phyloP scores from a whole-genome alignment of 1,284 basidiomycete species.

The Amylostereum chailletii region DNA sequence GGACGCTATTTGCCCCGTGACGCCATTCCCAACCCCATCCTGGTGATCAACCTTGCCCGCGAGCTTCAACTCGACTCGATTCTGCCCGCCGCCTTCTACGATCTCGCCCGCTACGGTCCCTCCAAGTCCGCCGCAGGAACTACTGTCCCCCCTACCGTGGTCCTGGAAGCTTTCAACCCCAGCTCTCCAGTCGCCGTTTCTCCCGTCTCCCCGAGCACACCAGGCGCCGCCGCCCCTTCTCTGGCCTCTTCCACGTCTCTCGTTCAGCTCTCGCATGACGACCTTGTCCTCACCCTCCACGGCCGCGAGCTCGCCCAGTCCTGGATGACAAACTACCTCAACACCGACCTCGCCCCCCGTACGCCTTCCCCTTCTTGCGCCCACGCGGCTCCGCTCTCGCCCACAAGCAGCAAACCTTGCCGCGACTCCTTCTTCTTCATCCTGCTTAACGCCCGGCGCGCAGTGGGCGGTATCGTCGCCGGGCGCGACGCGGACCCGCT shows the following conservation, averaged over 20 bases:
- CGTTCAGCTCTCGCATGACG: slow-evolving; percentile 29
- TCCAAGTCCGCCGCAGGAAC: slow-evolving; percentile 54
- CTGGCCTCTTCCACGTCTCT: slow-evolving; percentile 1
- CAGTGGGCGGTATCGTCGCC: slow-evolving; percentile 57
- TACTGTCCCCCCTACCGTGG: slow-evolving; percentile 12
- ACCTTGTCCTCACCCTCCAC: slow-evolving; percentile 41
- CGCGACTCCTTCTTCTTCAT: slow-evolving; percentile 67
- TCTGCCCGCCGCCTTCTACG: slow-evolving; percentile 62
- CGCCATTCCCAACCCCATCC: slow-evolving; percentile 44
- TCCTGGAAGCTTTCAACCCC: slow-evolving; percentile 8
- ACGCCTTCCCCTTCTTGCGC: slow-evolving; percentile 39
- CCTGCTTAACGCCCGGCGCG: slow-evolving; percentile 60
- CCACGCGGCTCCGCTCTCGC: neutral
- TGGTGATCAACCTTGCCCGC: slow-evolving; percentile 57
- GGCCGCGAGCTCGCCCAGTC: slow-evolving; percentile 59
- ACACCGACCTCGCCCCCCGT: slow-evolving; percentile 42
- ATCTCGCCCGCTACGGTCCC: slow-evolving; percentile 61
- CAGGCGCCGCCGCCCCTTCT: slow-evolving; percentile 13
- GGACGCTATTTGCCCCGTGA: slow-evolving; percentile 42
- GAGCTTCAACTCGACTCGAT: slow-evolving; percentile 48
- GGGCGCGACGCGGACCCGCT: slow-evolving; percentile 68
- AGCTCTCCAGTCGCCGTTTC: neutral
- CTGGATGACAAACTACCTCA: slow-evolving; percentile 54
- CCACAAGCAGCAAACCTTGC: slow-evolving; percentile 29
- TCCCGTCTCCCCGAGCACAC: slow-evolving; percentile 16